phyloP scores from a whole-genome alignment of 2,329 filamentous ascomycete species.

The Trichoderma asperellum region DNA sequence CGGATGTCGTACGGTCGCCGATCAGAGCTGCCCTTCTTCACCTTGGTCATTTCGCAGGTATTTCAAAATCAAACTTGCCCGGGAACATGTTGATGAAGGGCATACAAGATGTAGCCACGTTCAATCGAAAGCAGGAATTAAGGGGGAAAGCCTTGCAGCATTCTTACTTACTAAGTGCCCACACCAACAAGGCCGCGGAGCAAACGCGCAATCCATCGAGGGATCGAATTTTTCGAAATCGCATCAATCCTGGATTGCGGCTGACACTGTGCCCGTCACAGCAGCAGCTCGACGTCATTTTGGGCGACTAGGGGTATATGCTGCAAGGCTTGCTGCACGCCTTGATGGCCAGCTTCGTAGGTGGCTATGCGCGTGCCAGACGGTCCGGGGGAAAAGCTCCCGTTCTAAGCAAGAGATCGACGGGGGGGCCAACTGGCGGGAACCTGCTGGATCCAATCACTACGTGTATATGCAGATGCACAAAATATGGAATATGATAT shows the following conservation, averaged over 20 bases:
- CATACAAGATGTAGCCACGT: not conserved
- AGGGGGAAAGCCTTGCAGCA: not conserved
- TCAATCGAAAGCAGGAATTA: not conserved
- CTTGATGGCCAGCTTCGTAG: not conserved
- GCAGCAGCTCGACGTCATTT: not conserved
- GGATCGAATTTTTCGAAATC: conserved; percentile 2
- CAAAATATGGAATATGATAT: not conserved
- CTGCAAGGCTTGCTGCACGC: not conserved
- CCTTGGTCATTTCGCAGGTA: not conserved
- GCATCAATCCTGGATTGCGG: not conserved
- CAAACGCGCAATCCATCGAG: not conserved
- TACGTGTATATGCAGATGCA: not conserved
- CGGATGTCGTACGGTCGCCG: not conserved
- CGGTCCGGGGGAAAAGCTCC: not conserved
- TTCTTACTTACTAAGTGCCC: not conserved
- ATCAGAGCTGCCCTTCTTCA: not conserved
- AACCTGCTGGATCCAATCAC: not conserved
- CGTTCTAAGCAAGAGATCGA: not conserved
- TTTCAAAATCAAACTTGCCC: not conserved
- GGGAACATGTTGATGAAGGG: not conserved
- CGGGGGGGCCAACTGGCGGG: not conserved
- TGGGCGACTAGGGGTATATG: too few relatives aligned
- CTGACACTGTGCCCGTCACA: not conserved
- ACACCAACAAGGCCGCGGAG: not conserved
- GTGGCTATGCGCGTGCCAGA: not conserved